These are phyloP conservation scores for Penicillium nucicola DNA, from an alignment of 495 filamentous ascomycete species.

Conservation along the genomic window DNA sequence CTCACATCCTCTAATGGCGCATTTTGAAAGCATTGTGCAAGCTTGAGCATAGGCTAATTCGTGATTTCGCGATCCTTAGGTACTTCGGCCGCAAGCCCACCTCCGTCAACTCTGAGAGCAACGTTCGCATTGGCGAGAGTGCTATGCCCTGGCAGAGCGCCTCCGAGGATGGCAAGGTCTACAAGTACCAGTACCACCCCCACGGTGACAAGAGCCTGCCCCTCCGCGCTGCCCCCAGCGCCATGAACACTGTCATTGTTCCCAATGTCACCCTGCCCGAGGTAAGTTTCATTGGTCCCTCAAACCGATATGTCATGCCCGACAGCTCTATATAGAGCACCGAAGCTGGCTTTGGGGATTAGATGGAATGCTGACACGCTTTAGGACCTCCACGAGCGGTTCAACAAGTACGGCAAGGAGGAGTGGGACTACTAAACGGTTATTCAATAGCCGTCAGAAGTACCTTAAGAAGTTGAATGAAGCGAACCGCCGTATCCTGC, in stretches of 20 bases:
- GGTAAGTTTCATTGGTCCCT: constrained; percentile 46
- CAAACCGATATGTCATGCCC: background rate
- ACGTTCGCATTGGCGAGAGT: constrained; percentile 66
- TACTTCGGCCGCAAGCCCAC: constrained; percentile 80
- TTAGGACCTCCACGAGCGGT: constrained; percentile 86
- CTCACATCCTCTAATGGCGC: no score
- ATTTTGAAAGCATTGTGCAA: background rate
- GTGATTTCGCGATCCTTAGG: constrained; percentile 22
- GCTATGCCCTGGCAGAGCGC: constrained; percentile 88
- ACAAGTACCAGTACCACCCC: constrained; percentile 93
- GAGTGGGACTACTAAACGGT: constrained; percentile 46
- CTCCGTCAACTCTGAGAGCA: constrained; percentile 72
- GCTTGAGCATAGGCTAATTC: constrained; percentile 11
- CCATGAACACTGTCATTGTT: constrained; percentile 88
- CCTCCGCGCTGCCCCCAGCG: constrained; percentile 87
- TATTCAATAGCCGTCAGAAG: constrained; percentile 8
- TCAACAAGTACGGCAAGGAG: constrained; percentile 99
- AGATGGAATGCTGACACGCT: constrained; percentile 4
- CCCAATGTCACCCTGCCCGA: constrained; percentile 90
- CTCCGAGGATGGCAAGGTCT: constrained; percentile 49
- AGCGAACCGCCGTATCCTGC: constrained; percentile 36
- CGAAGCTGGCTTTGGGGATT: constrained; percentile 11
- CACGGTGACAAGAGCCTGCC: constrained; percentile 73
- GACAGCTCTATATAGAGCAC: background rate
- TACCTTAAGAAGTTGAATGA: constrained; percentile 13